Evolutionary conservation across 2,329 filamentous ascomycete genomes (phyloP).

Genomic region (Botrytis medusae): DNA sequence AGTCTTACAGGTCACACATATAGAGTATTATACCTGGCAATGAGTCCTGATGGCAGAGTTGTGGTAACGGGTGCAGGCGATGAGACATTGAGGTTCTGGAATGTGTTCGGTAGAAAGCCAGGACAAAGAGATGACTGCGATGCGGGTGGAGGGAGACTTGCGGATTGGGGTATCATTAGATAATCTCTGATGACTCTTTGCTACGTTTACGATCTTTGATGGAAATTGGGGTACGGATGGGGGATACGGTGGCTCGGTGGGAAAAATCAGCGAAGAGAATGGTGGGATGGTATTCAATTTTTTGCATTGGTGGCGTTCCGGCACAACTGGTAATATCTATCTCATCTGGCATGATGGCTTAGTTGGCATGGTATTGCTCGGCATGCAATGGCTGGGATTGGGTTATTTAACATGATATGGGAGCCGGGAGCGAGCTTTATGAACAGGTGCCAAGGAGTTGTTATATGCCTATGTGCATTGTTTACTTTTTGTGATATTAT

Average conservation of each 20-base stretch:
- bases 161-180: conserved; percentile 83
- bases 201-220: conserved; percentile 5
- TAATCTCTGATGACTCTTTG: conserved; percentile 40
- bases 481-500: conserved; percentile 14
- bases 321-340: conserved; percentile 16
- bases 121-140: conserved; percentile 67
- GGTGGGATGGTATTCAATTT: conserved; percentile 14
- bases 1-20: conserved; percentile 96
- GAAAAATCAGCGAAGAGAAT: conserved; percentile 12
- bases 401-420: conserved; percentile 16
- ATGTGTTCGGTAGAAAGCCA: conserved; percentile 83
- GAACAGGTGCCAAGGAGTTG: conserved; percentile 20
- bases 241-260: not conserved
- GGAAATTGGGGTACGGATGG: conserved; percentile 1
- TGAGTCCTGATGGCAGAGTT: conserved; percentile 92
- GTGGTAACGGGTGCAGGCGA: conserved; percentile 96
- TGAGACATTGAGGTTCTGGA: conserved; percentile 96
- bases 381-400: conserved; percentile 20
- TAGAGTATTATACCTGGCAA: conserved; percentile 90
- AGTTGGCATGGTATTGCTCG: conserved; percentile 17
- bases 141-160: conserved; percentile 59
- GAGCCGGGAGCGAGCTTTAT: conserved; percentile 11
- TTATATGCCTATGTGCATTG: conserved; percentile 17
- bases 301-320: conserved; percentile 22
- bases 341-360: conserved; percentile 17